These are phyloP conservation scores for Biscogniauxia sp. DNA, from an alignment of 2,329 filamentous ascomycete genomes.

Conservation along the genomic window DNA sequence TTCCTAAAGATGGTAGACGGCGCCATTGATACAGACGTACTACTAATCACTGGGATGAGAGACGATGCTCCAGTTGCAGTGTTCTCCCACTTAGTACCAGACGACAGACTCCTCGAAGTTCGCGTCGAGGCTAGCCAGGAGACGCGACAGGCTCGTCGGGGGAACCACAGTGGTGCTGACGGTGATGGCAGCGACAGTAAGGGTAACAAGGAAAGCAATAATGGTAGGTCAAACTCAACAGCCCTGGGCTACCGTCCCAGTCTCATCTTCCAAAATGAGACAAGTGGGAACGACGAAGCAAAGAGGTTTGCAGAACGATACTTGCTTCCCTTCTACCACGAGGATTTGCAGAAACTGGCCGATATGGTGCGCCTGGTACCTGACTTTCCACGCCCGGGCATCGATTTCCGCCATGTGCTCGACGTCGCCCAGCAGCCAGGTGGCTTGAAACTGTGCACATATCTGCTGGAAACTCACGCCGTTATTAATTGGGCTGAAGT, in stretches of 20 bases:
- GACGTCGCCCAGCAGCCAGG: constrained; percentile 46
- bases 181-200: constrained; percentile 12
- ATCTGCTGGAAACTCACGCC: constrained; percentile 32
- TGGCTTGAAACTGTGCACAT: no score
- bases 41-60: constrained; percentile 63
- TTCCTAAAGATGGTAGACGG: constrained; percentile 46
- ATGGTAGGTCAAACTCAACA: constrained; percentile 20
- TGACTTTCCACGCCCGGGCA: constrained; percentile 48
- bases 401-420: constrained; percentile 59
- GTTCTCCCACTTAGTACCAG: constrained; percentile 54
- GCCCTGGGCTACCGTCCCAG: constrained; percentile 37
- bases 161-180: constrained; percentile 16
- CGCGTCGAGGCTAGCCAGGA: constrained; percentile 41
- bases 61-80: constrained; percentile 55
- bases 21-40: constrained; percentile 46
- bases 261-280: constrained; percentile 52
- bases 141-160: constrained; percentile 37
- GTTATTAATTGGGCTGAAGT: constrained; percentile 45
- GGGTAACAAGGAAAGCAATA: constrained; percentile 3
- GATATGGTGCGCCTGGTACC: constrained; percentile 48
- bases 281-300: constrained; percentile 37
- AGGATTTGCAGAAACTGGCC: constrained; percentile 44
- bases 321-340: constrained; percentile 46
- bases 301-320: constrained; percentile 39
- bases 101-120: constrained; percentile 53